A percentile compares a stretch with the other conserved stretches of the same genome.
Evolutionary conservation across 192 early-diverging fungal species (phyloP).

Genomic region (Paraglomus brasilianum): DNA sequence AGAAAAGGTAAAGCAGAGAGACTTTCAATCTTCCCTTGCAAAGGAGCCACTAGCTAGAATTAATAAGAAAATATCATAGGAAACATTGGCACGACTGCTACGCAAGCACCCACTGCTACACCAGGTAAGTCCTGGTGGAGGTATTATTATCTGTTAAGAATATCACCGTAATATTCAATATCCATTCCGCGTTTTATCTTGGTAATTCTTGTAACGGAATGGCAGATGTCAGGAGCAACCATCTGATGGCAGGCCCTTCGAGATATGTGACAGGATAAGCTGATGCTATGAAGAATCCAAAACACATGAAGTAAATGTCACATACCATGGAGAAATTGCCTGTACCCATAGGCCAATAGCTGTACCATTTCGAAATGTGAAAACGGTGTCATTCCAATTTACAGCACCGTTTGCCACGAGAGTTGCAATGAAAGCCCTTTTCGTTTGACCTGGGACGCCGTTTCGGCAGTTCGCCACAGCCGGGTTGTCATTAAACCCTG

Average conservation of each 20-base stretch:
- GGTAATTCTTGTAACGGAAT: background rate
- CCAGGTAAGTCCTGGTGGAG: no score
- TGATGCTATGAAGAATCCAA: background rate
- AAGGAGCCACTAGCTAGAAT: no score
- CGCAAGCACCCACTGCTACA: no score
- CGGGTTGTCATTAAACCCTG: conserved; percentile 7
- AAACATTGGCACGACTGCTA: no score
- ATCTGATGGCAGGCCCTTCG: conserved; percentile 12
- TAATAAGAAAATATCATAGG: no score
- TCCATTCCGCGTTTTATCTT: no score
- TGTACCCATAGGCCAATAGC: background rate
- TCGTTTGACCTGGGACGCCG: conserved; percentile 15
- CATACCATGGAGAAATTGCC: background rate
- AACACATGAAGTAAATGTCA: background rate
- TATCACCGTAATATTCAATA: no score
- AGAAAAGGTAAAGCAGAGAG: no score
- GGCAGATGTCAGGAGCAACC: background rate
- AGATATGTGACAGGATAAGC: background rate
- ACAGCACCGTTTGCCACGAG: background rate
- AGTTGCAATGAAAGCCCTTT: background rate
- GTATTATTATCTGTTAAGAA: no score
- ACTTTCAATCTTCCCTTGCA: no score
- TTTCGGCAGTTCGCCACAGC: conserved; percentile 9
- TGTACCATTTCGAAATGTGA: background rate
- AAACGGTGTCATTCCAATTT: background rate